Conservation (phyloP, 108 stramenopile genomes). For the Fragilariopsis cylindrus region DNA sequence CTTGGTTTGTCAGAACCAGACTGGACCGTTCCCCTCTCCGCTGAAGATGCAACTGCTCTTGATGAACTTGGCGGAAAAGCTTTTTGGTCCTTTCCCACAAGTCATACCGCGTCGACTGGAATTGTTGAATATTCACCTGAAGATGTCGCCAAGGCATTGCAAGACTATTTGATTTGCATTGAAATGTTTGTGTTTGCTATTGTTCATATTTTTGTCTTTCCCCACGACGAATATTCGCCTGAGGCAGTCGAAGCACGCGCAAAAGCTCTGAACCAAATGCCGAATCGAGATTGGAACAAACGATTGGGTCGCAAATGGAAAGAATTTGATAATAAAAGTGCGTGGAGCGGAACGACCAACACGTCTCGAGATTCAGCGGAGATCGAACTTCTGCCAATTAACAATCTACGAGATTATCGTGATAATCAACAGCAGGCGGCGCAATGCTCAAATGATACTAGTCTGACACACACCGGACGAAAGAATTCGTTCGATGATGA, state of each 20-base stretch:
- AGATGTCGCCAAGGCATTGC: slow-evolving; percentile 93
- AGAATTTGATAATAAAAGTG: slow-evolving; percentile 32
- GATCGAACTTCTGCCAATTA: slow-evolving; percentile 32
- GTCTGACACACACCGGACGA: slow-evolving; percentile 3
- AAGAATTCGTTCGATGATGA: slow-evolving; percentile 29
- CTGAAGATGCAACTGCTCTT: slow-evolving; percentile 23
- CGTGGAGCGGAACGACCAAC: slow-evolving; percentile 50
- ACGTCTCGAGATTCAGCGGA: slow-evolving; percentile 42
- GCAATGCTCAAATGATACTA: background rate
- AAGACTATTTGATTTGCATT: slow-evolving; percentile 96
- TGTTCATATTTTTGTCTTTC: slow-evolving; percentile 93
- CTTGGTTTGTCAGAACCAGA: slow-evolving; percentile 15
- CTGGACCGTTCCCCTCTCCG: slow-evolving; percentile 22
- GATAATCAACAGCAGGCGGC: slow-evolving; percentile 19
- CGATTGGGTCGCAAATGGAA: slow-evolving; percentile 39
- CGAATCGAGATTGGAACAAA: slow-evolving; percentile 41
- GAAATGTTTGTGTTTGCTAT: slow-evolving; percentile 96
- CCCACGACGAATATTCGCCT: slow-evolving; percentile 85
- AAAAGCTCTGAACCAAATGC: slow-evolving; percentile 39
- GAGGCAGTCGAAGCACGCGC: slow-evolving; percentile 63
- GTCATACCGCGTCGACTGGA: background rate
- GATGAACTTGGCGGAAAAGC: slow-evolving; percentile 35
- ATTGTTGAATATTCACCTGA: slow-evolving; percentile 42
- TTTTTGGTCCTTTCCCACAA: slow-evolving; percentile 5
- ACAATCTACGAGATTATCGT: slow-evolving; percentile 20